Evolutionary conservation across 768 basidiomycete species (phyloP), one percentile per base, ranked within the genome.

Genomic region (Coprinopsis sp.): DNA sequence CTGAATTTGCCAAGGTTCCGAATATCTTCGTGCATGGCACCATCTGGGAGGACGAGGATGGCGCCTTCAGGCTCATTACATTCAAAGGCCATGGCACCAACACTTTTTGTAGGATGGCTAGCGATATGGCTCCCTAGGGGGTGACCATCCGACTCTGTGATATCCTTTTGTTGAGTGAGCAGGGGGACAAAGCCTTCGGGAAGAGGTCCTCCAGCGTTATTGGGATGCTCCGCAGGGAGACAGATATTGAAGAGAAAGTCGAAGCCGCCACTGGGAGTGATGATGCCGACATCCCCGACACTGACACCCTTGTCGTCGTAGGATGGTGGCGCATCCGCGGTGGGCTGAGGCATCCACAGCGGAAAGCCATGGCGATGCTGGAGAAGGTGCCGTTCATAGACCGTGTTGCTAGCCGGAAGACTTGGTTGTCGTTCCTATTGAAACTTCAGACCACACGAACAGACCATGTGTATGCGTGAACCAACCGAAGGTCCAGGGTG

Each of bases 221-320:
- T 58, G 28, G 63, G 63, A 42, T 66, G 51, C 33, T 50, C 47
- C n/a, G 51, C 44, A 37, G 68, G 56, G 2, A 64, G 44, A 33
- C 63, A 66, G 6, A 71, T 58, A 46, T 69, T 71, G 55, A 71
- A 72, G 6, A 69, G 59, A 36, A 64, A 62, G 42, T 64, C 62
- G 27, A 73, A 72, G 6, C 50, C 52, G 37, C 69, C 70, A 40
- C 58, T 51, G 13, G 56, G 56, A 2, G 64, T 58, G 18, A 72
- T 48, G n/a, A 69, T 57, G 8, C 68, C 67, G 10, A 72, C 64
- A 42, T 72, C 71, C 2, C 71, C 70, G 31, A 71, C 67, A 23
- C 49, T 61, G 33, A 66, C 58, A 0, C 68, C 69, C 29, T 55
- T 45, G 5, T 46, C 50, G 39, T 53, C 56, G 37, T 63, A 61